These are phyloP conservation scores for Calendula officinalis DNA, from an alignment of 129 eudicot species.

Conservation along the genomic window DNA sequence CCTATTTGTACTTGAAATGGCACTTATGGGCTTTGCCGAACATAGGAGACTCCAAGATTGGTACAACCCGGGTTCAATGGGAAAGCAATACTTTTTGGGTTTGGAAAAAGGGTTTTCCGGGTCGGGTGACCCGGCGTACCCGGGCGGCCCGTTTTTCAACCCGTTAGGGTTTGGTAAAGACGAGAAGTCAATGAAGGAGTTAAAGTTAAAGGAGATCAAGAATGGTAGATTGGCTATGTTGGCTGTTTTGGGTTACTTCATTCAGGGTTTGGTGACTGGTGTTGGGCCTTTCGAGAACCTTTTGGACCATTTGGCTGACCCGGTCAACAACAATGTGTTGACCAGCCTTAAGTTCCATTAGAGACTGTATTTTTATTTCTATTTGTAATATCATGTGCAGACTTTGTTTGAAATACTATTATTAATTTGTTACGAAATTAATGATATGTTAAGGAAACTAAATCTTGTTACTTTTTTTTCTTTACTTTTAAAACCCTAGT, in stretches of 20 bases:
- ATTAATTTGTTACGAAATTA: constrained; percentile 29
- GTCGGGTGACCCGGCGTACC: constrained; percentile 96
- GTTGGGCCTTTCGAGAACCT: constrained; percentile 96
- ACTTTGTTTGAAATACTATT: constrained; percentile 30
- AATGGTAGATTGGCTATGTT: constrained; percentile 99
- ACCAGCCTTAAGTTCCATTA: constrained; percentile 98
- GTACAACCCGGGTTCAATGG: constrained; percentile 96
- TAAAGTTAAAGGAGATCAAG: constrained; percentile 90
- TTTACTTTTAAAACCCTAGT: neutral
- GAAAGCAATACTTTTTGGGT: constrained; percentile 92
- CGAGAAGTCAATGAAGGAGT: constrained; percentile 86
- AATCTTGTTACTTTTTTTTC: constrained; percentile 10
- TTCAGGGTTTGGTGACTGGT: constrained; percentile 89
- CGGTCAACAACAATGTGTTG: constrained; percentile 93
- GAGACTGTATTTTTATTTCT: constrained; percentile 8
- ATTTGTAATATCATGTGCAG: constrained; percentile 51
- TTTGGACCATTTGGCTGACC: constrained; percentile 97
- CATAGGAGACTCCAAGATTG: constrained; percentile 94
- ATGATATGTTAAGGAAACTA: constrained; percentile 25
- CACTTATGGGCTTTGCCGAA: constrained; percentile 94
- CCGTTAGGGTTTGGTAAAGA: constrained; percentile 94
- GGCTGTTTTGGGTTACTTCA: constrained; percentile 85
- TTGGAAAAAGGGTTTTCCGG: constrained; percentile 78
- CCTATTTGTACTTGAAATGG: constrained; percentile 85
- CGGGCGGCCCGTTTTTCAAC: constrained; percentile 98